A percentile compares a stretch with the other conserved stretches of the same genome.
Evolutionary conservation across 768 basidiomycete species (phyloP).

Genomic region (Mycena maculata): DNA sequence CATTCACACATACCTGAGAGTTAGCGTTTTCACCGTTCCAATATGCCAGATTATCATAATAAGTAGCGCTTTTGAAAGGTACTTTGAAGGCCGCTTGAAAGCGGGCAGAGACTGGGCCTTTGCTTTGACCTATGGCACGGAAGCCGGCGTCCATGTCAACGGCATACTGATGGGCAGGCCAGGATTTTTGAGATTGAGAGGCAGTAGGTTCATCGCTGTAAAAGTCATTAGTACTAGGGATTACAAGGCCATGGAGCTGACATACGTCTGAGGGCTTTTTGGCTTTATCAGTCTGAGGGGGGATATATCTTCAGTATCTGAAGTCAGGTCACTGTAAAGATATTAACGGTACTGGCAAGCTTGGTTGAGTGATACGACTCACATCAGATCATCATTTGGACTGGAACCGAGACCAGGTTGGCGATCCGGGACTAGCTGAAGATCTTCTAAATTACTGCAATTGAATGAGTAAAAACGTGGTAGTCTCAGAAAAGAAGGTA

Average conservation of each 20-base stretch:
- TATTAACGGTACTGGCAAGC: background rate
- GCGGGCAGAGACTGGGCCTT: too few species aligned
- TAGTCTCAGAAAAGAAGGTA: background rate
- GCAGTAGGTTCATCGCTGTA: background rate
- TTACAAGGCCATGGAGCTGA: background rate
- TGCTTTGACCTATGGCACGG: background rate
- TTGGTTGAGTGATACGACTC: background rate
- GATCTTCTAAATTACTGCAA: background rate
- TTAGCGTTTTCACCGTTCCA: too few species aligned
- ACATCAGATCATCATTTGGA: too few species aligned
- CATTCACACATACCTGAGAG: too few species aligned
- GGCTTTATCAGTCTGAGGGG: background rate
- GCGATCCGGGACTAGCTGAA: too few species aligned
- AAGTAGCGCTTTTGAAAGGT: background rate
- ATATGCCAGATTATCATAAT: background rate
- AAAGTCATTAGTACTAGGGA: background rate
- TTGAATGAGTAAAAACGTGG: background rate
- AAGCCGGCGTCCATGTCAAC: background rate
- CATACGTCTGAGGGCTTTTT: background rate
- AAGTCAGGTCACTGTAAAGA: background rate
- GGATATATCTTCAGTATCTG: background rate
- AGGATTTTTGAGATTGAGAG: background rate
- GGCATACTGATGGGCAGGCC: background rate
- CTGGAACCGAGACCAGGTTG: too few species aligned
- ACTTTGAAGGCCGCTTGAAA: background rate